These are phyloP conservation scores for Plasmodium gallinaceum DNA, from an alignment of 169 alveolate genomes.

Conservation along the genomic window DNA sequence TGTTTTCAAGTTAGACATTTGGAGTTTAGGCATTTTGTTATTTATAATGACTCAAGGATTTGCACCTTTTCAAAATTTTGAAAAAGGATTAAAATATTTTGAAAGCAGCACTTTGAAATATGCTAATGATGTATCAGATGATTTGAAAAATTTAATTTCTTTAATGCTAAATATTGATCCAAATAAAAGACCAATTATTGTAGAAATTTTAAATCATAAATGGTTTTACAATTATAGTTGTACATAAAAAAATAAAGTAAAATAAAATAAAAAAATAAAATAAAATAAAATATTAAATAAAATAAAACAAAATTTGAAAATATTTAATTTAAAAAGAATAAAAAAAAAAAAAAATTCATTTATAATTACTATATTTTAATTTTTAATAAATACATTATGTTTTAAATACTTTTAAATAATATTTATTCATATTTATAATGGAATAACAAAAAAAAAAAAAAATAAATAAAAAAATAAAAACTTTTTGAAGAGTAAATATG, in stretches of 20 bases:
- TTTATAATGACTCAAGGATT: slow-evolving; percentile 90
- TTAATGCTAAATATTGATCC: slow-evolving; percentile 68
- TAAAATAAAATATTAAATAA: neutral
- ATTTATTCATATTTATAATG: too few species aligned
- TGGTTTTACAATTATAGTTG: slow-evolving; percentile 32
- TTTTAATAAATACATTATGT: too few species aligned
- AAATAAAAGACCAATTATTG: slow-evolving; percentile 68
- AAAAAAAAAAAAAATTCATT: too few species aligned
- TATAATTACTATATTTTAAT: too few species aligned
- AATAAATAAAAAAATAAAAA: too few species aligned
- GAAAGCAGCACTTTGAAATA: slow-evolving; percentile 35
- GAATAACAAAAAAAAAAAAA: too few species aligned
- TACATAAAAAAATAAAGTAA: neutral
- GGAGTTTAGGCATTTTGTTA: slow-evolving; percentile 80
- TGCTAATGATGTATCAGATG: slow-evolving; percentile 64
- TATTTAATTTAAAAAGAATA: too few species aligned
- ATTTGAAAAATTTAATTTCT: slow-evolving; percentile 54
- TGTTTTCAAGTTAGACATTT: slow-evolving; percentile 82
- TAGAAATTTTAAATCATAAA: slow-evolving; percentile 51
- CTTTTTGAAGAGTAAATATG: too few species aligned
- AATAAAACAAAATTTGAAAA: neutral
- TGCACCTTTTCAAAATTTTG: slow-evolving; percentile 87
- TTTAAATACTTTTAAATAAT: too few species aligned
- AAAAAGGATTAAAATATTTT: slow-evolving; percentile 78
- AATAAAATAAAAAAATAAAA: neutral